Evolutionary conservation across 768 basidiomycete species (phyloP), one percentile per base, ranked within the genome.

Genomic region (Lyophyllum semitale): DNA sequence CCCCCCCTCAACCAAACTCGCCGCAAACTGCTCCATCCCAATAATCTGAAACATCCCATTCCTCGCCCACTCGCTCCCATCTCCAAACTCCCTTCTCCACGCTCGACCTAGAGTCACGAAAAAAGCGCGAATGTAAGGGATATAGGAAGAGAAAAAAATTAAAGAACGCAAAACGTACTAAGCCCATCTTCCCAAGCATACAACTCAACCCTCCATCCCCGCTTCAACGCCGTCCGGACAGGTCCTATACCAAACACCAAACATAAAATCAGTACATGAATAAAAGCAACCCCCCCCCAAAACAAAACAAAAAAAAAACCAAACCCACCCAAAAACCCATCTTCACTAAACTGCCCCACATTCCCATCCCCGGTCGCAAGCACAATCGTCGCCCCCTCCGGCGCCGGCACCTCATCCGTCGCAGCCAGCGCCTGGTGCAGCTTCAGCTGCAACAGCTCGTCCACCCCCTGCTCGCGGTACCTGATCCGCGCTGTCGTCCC

Each of bases 351-450:
- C 67, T 96, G 90, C 5, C 91, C 90, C 9, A 89, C 87, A 63
- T 93, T 92, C 22, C 93, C 94, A 69, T 98, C 95, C 4, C 95
- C 95, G 0, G 95, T 97, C 0, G 93, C 95, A 40, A 98, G 82
- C 42, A 97, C 88, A 62, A 97, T 90, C 18, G 91, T 93, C 12
- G 86, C 82, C 2, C 84, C 82, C 11, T 85, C 85, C 2, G 83
- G 85, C 1, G 79, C 85, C 2, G 83, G 85, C 1, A 80, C 77
- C 15, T 76, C 74, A 58, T 92, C 89, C 7, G 82, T 79, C 41
- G 82, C 84, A 9, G 88, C 85, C 48, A 98, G 76, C 11, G 88
- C 88, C 67, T 95, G 93, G 60, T 95, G 87, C 27, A 98, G 77
- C 68, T 98, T 97, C 54, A 98, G 78, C 70, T 97, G 95, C 47